Base-by-base conservation (phyloP, 805 yeast genomes). In the Yarrowia sp. region DNA sequence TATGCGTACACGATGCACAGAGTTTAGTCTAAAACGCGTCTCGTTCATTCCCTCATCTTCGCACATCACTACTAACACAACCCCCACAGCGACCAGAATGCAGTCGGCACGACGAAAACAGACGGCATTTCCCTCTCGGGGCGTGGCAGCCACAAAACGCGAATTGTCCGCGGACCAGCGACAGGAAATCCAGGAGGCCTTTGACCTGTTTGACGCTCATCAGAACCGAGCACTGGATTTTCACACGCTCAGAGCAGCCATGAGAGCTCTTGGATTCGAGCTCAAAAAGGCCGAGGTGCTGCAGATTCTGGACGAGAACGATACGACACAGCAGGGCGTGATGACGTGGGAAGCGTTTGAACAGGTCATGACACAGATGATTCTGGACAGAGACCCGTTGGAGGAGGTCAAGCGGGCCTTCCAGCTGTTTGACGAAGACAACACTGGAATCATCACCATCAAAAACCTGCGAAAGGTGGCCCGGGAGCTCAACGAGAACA, bases 371-470 rank as follows among this genome's bases (percentile, higher is more conserved):
- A 92, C 96, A 1, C 89, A 85, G 65, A 86, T 83, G 76, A 89
- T 95, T n/a, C 77, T 89, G 16, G 86, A 88, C 62, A 81, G 98
- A 71, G 98, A 95, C 73, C 99, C 99, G 4, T 74, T 89, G 66
- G 98, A 93, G 54, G 99, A 95, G 73, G 88, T 95, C 19, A 83
- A 85, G 66, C 80, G 98, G 58, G 98, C 99, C 0, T 95, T 95
- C 78, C 85, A 83, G 71, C 79, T 92, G 32, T 92, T 92, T 76
- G 98, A 92, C 71, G 92, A 89, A 67, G 97, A 91, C 70, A 81
- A 81, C 59, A 91, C 96, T 0, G 98, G 98, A 0, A 89, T 87
- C 73, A 92, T 92, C 68, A 84, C 89, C 65, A 79, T 93, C 58
- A 82, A 92, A 68, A 89, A 92, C 72, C 81, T 95, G 66, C 84